phyloP scores from a whole-genome alignment of 169 alveolate genomes.

The Plasmodium cynomolgi region DNA sequence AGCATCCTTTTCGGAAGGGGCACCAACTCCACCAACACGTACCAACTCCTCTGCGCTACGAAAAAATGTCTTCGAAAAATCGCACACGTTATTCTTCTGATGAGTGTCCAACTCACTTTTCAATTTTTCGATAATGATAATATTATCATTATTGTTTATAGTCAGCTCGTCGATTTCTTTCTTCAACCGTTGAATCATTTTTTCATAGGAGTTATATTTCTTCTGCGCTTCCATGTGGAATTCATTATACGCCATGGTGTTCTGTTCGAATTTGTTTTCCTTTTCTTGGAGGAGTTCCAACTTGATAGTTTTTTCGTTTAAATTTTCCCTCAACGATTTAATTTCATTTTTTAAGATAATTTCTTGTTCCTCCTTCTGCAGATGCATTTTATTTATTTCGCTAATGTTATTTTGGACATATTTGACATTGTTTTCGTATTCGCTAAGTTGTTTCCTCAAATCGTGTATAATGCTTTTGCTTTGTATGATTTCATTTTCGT shows the following conservation, averaged over 20 bases:
- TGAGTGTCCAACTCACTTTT: slow-evolving; percentile 21
- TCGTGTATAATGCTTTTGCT: slow-evolving; percentile 53
- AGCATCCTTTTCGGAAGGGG: neutral
- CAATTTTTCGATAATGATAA: slow-evolving; percentile 62
- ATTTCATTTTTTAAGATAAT: slow-evolving; percentile 64
- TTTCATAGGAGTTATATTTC: slow-evolving; percentile 64
- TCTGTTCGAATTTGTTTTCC: slow-evolving; percentile 46
- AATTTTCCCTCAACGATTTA: slow-evolving; percentile 67
- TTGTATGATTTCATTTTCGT: slow-evolving; percentile 67
- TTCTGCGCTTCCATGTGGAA: slow-evolving; percentile 66
- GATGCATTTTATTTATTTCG: slow-evolving; percentile 49
- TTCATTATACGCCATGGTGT: slow-evolving; percentile 29
- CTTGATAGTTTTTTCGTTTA: slow-evolving; percentile 58
- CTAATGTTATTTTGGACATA: slow-evolving; percentile 57
- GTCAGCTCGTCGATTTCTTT: slow-evolving; percentile 66
- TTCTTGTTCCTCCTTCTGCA: slow-evolving; percentile 43
- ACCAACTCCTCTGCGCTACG: slow-evolving; percentile 4
- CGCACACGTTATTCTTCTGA: neutral
- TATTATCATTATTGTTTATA: slow-evolving; percentile 59
- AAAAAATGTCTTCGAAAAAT: slow-evolving; percentile 8
- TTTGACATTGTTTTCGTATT: slow-evolving; percentile 31
- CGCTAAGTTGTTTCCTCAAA: slow-evolving; percentile 37
- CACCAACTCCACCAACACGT: neutral
- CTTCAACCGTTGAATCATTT: slow-evolving; percentile 25
- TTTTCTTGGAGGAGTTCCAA: slow-evolving; percentile 52